Conservation (phyloP, 2,329 filamentous ascomycete genomes). For the Diaporthe velutina region DNA sequence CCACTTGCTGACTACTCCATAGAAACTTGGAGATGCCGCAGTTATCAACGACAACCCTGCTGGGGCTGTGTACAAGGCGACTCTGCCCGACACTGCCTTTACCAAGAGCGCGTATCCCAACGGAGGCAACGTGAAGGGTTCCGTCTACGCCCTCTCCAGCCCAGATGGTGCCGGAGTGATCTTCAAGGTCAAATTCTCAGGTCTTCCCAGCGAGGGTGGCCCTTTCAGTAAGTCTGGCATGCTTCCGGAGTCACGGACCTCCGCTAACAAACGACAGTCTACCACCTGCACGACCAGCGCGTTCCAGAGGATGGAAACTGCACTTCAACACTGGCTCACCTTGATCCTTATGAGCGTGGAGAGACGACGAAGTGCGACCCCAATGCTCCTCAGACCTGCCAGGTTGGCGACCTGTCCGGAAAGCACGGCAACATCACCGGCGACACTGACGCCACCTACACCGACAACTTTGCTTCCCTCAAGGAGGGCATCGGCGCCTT, state of each 20-base stretch:
- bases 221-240: conserved; percentile 50
- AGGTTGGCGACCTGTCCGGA: conserved; percentile 82
- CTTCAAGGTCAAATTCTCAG: conserved; percentile 48
- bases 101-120: conserved; percentile 32
- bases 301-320: conserved; percentile 79
- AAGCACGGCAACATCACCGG: conserved; percentile 75
- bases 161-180: conserved; percentile 48
- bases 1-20: neutral
- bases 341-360: conserved; percentile 78
- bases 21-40: conserved; percentile 35
- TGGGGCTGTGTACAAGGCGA: conserved; percentile 35
- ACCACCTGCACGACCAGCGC: conserved; percentile 78
- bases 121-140: conserved; percentile 42
- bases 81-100: conserved; percentile 33
- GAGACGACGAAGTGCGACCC: conserved; percentile 73
- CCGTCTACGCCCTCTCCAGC: conserved; percentile 46
- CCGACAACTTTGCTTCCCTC: conserved; percentile 71
- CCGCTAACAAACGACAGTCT: conserved; percentile 60
- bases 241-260: neutral
- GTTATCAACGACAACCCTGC: conserved; percentile 31
- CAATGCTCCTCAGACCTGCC: conserved; percentile 71
- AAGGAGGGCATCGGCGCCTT: conserved; percentile 64
- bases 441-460: conserved; percentile 64
- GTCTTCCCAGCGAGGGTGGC: conserved; percentile 49
- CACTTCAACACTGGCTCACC: conserved; percentile 74